These are phyloP conservation scores for Talaromyces sp. DNA, from an alignment of 2,329 filamentous ascomycete species.

Conservation along the genomic window DNA sequence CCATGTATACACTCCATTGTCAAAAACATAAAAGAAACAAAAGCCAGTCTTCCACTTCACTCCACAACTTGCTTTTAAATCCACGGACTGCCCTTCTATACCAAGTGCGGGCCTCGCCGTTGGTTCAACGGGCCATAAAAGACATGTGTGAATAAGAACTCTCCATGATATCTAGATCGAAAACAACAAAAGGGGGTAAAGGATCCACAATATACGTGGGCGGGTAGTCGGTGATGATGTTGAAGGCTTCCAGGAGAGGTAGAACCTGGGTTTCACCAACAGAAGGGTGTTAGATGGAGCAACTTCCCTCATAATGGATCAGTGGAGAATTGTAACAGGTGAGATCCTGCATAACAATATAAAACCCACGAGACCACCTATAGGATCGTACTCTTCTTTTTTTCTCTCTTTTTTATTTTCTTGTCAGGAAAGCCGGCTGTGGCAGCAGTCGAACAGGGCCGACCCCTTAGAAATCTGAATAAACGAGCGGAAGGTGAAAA, in stretches of 20 bases:
- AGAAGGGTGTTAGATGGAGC: not conserved
- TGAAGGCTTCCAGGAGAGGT: slow-evolving; percentile 14
- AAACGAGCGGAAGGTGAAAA: slow-evolving; percentile 12
- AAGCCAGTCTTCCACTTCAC: slow-evolving; percentile 20
- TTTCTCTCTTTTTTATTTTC: slow-evolving; percentile 9
- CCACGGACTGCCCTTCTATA: slow-evolving; percentile 21
- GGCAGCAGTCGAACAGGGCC: not conserved
- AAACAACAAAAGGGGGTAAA: slow-evolving; percentile 13
- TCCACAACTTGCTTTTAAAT: slow-evolving; percentile 24
- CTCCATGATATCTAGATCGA: slow-evolving; percentile 27
- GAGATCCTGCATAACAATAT: no score
- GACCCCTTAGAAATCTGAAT: slow-evolving; percentile 6
- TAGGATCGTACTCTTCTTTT: not conserved
- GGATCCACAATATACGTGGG: slow-evolving; percentile 12
- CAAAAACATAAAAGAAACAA: slow-evolving; percentile 10
- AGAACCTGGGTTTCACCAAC: slow-evolving; percentile 2
- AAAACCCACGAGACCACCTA: no score
- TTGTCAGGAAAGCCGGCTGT: not conserved
- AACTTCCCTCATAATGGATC: not conserved
- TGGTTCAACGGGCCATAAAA: slow-evolving; percentile 17
- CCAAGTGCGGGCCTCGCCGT: slow-evolving; percentile 13
- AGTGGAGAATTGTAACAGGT: no score
- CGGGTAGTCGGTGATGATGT: slow-evolving; percentile 19
- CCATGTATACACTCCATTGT: slow-evolving; percentile 18
- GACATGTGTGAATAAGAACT: slow-evolving; percentile 13